Conservation (phyloP, 768 basidiomycete species). For the Boletus pseudopeckii region DNA sequence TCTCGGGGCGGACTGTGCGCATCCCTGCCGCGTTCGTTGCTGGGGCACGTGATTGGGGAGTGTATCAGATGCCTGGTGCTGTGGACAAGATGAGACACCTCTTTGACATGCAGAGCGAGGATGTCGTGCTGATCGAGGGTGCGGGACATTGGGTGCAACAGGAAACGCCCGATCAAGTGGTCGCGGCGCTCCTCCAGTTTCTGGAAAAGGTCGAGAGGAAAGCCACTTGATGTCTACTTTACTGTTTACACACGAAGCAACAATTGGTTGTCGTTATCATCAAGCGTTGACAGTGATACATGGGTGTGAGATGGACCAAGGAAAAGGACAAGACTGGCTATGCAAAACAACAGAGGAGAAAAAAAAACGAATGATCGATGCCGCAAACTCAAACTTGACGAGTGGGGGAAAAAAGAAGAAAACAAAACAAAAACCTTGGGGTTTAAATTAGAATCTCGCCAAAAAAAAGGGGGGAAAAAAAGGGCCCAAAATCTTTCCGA, state of each 20-base stretch:
- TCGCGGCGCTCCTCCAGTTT: conserved; percentile 41
- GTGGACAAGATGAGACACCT: conserved; percentile 39
- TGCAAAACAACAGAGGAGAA: conserved; percentile 27
- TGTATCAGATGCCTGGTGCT: conserved; percentile 51
- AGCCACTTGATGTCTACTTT: not conserved
- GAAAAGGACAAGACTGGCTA: conserved; percentile 8
- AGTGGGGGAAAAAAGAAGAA: not conserved
- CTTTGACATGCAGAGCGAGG: conserved; percentile 38
- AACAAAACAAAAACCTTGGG: not conserved
- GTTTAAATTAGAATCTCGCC: conserved; percentile 6
- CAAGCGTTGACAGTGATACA: conserved; percentile 21
- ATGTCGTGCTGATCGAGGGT: conserved; percentile 49
- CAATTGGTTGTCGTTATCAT: conserved; percentile 12
- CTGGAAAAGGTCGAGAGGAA: conserved; percentile 25
- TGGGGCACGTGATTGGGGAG: conserved; percentile 58
- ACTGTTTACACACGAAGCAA: conserved; percentile 16
- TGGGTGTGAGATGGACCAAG: conserved; percentile 18
- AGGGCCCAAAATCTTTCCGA: not conserved
- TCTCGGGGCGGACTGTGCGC: conserved; percentile 43
- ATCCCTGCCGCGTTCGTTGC: conserved; percentile 57
- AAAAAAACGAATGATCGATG: conserved; percentile 6
- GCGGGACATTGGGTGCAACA: conserved; percentile 69
- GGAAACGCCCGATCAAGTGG: conserved; percentile 45
- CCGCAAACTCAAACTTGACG: not conserved
- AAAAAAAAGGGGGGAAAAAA: not conserved